Evolutionary conservation across 2,329 filamentous ascomycete genomes (phyloP).

Genomic region (Penicillium sp.): DNA sequence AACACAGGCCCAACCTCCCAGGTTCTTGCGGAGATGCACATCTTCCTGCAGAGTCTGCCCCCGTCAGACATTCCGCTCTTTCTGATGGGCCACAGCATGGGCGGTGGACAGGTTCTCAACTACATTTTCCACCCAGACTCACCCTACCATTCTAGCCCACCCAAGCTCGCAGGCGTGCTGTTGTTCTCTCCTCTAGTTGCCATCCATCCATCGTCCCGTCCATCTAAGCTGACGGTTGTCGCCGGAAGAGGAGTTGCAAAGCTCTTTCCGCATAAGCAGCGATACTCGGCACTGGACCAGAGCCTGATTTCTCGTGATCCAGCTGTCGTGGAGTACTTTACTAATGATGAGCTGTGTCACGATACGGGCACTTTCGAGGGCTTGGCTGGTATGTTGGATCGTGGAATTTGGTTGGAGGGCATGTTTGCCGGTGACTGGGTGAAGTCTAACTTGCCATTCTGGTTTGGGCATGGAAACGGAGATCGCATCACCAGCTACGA

Average conservation of each 20-base stretch:
- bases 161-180: constrained; percentile 70
- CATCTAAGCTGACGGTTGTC: constrained; percentile 63
- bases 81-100: constrained; percentile 89
- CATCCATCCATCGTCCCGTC: constrained; percentile 66
- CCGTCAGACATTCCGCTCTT: constrained; percentile 59
- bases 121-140: constrained; percentile 49
- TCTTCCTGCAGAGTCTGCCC: constrained; percentile 67
- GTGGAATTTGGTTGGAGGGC: constrained; percentile 62
- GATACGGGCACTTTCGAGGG: constrained; percentile 85
- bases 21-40: constrained; percentile 77
- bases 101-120: constrained; percentile 74
- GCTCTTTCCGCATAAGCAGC: constrained; percentile 67
- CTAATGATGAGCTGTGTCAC: constrained; percentile 72
- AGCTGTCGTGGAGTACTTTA: constrained; percentile 61
- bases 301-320: constrained; percentile 69
- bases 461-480: constrained; percentile 74
- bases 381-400: constrained; percentile 74
- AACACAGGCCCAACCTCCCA: constrained; percentile 71
- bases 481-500: constrained; percentile 71
- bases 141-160: constrained; percentile 34
- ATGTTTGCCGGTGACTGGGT: constrained; percentile 36
- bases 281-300: constrained; percentile 66
- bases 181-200: constrained; percentile 78
- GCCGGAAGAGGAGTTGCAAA: constrained; percentile 68
- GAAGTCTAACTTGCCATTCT: constrained; percentile 59